These are phyloP conservation scores for Mallotus japonicus DNA, from an alignment of 441 rosid genomes.

Conservation along the genomic window DNA sequence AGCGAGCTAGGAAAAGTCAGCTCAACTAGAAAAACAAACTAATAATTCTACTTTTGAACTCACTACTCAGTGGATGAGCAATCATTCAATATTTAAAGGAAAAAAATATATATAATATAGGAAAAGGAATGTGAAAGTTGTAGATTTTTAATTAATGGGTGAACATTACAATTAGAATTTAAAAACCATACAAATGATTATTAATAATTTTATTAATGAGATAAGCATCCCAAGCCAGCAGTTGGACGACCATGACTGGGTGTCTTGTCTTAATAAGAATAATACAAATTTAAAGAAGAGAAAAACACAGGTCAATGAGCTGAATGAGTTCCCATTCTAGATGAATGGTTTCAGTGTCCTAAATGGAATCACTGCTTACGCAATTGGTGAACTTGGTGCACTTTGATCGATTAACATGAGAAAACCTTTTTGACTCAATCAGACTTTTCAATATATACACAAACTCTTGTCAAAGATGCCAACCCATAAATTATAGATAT, in stretches of 20 bases:
- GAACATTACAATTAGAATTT: too few relatives aligned
- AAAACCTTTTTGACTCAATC: too few relatives aligned
- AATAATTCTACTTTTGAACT: neutral
- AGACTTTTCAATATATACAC: too few relatives aligned
- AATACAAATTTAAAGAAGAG: too few relatives aligned
- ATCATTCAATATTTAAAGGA: neutral
- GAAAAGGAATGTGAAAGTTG: neutral
- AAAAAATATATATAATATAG: neutral
- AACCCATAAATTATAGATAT: too few relatives aligned
- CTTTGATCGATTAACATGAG: too few relatives aligned
- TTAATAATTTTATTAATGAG: too few relatives aligned
- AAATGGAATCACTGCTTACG: slow-evolving; percentile 5
- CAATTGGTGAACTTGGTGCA: neutral
- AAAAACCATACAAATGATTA: too few relatives aligned
- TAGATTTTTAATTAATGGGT: too few relatives aligned
- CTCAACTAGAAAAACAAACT: neutral
- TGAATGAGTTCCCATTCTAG: neutral
- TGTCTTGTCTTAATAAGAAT: neutral
- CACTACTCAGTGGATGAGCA: slow-evolving; percentile 1
- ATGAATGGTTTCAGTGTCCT: neutral
- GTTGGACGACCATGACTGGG: slow-evolving; percentile 5
- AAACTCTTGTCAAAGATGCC: too few relatives aligned
- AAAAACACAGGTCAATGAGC: slow-evolving; percentile 6
- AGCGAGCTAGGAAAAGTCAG: neutral
- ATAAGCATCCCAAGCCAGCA: too few relatives aligned